Evolutionary conservation across 2,329 filamentous ascomycete genomes (phyloP), one percentile per base, ranked within the genome.

Genomic region (Nigrospora osmanthi): DNA sequence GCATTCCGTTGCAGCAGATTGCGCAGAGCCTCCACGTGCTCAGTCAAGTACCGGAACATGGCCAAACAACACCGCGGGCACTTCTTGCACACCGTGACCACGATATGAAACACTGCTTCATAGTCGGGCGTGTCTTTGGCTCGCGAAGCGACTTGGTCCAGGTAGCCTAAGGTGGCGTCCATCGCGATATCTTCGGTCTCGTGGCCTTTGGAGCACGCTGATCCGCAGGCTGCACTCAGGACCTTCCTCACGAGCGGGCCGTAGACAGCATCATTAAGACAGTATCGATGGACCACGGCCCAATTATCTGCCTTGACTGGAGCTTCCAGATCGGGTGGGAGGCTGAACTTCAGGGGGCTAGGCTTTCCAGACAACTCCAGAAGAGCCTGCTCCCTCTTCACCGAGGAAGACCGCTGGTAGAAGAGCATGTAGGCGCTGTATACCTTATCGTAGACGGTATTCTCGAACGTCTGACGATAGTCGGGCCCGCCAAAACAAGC

Each of bases 351-450:
- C n/a, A 75, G 54, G 6, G 72, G 72, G 31, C 62, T 63, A 4
- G 61, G 54, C 2, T 60, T 49, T 1, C 60, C 57, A 1, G 61
- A 55, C 12, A 49, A 52, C 42, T 68, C 59, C 53, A 80, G 66
- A 2, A 63, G 55, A 28, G 72, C 64, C 53, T 78, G 73, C 47
- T 78, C 75, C 14, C 64, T 62, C 15, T 72, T 69, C 45, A 90
- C 72, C 5, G 80, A 78, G 0, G 83, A 83, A 4, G 82, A 78
- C 40, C 93, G 81, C 62, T 96, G 87, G 62, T 98, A 98, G 63
- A 98, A 97, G 10, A 98, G 75, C 87, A 98, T 97, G 63, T 98
- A 98, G 12, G 91, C 93, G 61, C 89, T 97, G 71, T 84, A 84
- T 5, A 78, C 76, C 63, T 90, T 91, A 55, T 83, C 78, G 51